Base-by-base conservation (phyloP, 225 moss, liverwort and hornwort genomes). In the Rhytidiadelphus loreus region DNA sequence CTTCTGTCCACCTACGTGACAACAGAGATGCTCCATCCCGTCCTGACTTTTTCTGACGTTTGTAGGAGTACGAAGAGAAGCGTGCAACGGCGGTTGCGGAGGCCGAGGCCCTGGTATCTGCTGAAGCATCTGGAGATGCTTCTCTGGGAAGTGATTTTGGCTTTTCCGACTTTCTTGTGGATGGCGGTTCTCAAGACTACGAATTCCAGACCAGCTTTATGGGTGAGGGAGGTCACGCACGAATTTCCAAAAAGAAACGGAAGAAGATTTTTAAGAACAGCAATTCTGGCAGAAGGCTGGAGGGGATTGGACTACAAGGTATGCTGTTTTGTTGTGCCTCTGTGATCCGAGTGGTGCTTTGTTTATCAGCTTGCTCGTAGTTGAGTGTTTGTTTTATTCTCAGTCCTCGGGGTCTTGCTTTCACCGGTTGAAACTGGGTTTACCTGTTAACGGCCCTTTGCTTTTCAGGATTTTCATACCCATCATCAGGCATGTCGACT, bases 201-300 rank as follows among this genome's bases (percentile, higher is more conserved):
- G 93, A 97, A 56, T 88, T 93, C 63, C 93, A 94, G 86, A 85
- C 88, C 74, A 92, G 92, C 59, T 95, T 90, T 64, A 80, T 92
- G 82, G 85, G 89, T 37, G 91, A 93, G 84, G 90, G 94, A 81
- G 91, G 85, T 56, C 91, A 80, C 43, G 74, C 82, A 20, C 78
- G 89, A 15, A 95, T 95, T 86, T 93, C 96, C 32, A 96, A 95
- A 85, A 97, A 97, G 85, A 95, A 97, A 65, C 93, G 96, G 26
- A 96, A 95, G 93, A 96, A 93, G 78, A 90, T 95, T 71, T 63
- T 92, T 32, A 97, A 97, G 92, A 93, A 90, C 41, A 92, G 89
- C 88, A 91, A 83, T 80, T 74, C 84, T 81, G 82, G 90, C 24
- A 80, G 91, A 28, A 98, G 93, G 90, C 55, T 90, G 1, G 94